Evolutionary conservation across 768 basidiomycete genomes (phyloP), one percentile per base, ranked within the genome.

Genomic region (Porphyrellus cyaneotinctus): DNA sequence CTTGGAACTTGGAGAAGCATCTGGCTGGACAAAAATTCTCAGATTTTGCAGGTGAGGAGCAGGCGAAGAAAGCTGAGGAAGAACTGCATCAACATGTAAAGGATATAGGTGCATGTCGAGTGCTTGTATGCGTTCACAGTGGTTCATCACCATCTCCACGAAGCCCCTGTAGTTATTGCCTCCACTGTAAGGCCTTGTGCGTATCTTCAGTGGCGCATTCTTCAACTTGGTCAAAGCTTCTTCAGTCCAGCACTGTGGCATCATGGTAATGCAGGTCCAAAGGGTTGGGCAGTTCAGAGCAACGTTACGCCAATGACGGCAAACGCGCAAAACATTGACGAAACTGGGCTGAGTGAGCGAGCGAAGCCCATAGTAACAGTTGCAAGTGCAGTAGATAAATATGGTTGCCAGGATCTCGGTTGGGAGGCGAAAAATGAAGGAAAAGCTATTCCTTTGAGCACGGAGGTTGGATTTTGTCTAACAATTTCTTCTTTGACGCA

Each of bases 191-290:
- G 8, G 26, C 6, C 15, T 2, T 2, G 37, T 2, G 13, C 26
- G 17, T 44, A 61, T 23, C 22, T 38, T 47, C 18, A 63, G 33
- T 13, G 69, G 61, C 11, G 72, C 73, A 59, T 64, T 69, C 47
- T 74, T 76, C 0, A 77, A 79, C 10, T 78, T 70, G 30, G 58
- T 60, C 31, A 79, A 49, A 70, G 75, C 74, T 55, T 72, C 74
- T 31, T 71, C 62, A 10, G 68, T 69, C 72, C 74, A 75, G 42
- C 53, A 58, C 0, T 66, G 64, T 6, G 65, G 65, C 3, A 47
- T 57, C 26, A 73, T 65, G 10, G 67, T 54, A 17, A 70, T 62
- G 30, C 58, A 59, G 14, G 49, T 65, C 78, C 78, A 80, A 31
- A 79, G 64, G n/a, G 41, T 53, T 2, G 75, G 69, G 46, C 65